Percentiles rank a stretch among this genome's conserved stretches.
Conservation (phyloP, 2,329 filamentous ascomycete species). For the Penicillium sp. region DNA sequence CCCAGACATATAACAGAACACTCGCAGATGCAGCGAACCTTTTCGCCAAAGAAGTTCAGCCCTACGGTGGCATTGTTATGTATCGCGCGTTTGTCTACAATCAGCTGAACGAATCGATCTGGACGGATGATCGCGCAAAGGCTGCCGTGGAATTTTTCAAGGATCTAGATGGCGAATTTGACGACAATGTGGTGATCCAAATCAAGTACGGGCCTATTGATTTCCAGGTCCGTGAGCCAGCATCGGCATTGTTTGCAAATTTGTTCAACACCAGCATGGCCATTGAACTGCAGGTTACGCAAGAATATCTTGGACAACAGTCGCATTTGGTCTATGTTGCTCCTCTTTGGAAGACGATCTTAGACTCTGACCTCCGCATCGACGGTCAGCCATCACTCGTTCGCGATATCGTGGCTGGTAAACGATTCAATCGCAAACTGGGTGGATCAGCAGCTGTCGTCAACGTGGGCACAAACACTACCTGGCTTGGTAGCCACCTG, state of each 20-base stretch:
- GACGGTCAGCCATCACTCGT: constrained; percentile 58
- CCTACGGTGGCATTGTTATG: constrained; percentile 64
- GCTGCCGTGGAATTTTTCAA: constrained; percentile 68
- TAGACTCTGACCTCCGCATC: constrained; percentile 66
- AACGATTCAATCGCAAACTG: constrained; percentile 57
- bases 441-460: constrained; percentile 66
- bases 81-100: constrained; percentile 74
- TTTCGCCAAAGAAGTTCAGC: constrained; percentile 60
- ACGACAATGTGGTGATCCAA: constrained; percentile 69
- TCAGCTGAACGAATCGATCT: constrained; percentile 57
- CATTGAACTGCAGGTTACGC: constrained; percentile 66
- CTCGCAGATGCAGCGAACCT: constrained; percentile 67
- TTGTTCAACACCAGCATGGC: constrained; percentile 51
- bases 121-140: constrained; percentile 68
- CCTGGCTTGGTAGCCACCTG: constrained; percentile 69
- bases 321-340: constrained; percentile 67
- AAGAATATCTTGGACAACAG: constrained; percentile 72
- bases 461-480: constrained; percentile 65
- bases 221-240: constrained; percentile 69
- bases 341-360: constrained; percentile 66
- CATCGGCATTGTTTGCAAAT: constrained; percentile 63
- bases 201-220: constrained; percentile 75
- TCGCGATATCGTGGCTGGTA: constrained; percentile 61
- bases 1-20: constrained; percentile 68
- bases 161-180: constrained; percentile 63